These are phyloP conservation scores for Pythium sukuiense DNA, from an alignment of 352 stramenopile genomes.

Conservation along the genomic window DNA sequence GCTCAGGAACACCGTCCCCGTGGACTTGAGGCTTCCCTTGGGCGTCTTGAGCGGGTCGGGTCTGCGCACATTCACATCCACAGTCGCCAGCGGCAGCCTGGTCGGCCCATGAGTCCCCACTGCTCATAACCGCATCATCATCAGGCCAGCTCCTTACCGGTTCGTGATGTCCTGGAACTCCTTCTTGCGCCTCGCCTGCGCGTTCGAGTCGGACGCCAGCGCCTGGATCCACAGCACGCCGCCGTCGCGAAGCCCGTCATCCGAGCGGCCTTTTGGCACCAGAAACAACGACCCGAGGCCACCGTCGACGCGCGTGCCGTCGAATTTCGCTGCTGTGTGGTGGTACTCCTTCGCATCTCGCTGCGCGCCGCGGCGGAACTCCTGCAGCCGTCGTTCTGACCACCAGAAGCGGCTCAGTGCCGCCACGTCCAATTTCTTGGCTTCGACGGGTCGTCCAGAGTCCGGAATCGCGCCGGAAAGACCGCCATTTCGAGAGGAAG, in stretches of 20 bases:
- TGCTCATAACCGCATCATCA: neutral
- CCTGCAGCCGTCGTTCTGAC: constrained; percentile 37
- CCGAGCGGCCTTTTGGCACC: constrained; percentile 10
- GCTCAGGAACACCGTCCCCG: constrained; percentile 38
- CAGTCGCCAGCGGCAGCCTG: constrained; percentile 9
- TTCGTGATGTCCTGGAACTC: constrained; percentile 65
- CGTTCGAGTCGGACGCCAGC: constrained; percentile 50
- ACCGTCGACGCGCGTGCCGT: constrained; percentile 50
- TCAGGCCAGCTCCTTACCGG: constrained; percentile 15
- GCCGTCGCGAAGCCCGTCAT: constrained; percentile 20
- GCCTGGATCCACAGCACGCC: constrained; percentile 62
- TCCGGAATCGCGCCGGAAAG: neutral
- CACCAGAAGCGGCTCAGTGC: constrained; percentile 52
- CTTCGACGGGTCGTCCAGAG: neutral
- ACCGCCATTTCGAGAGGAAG: neutral
- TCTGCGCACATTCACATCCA: constrained; percentile 9
- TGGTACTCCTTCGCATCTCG: constrained; percentile 41
- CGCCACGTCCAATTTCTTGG: constrained; percentile 36
- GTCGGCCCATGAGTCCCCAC: neutral
- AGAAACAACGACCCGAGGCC: constrained; percentile 42
- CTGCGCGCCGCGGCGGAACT: constrained; percentile 34
- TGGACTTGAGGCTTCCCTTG: constrained; percentile 27
- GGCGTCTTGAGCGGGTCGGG: constrained; percentile 28
- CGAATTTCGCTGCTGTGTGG: constrained; percentile 52
- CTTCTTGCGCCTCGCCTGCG: constrained; percentile 46